These are phyloP conservation scores for Mucuna pruriens DNA, from an alignment of 306 rosid genomes.

Conservation along the genomic window DNA sequence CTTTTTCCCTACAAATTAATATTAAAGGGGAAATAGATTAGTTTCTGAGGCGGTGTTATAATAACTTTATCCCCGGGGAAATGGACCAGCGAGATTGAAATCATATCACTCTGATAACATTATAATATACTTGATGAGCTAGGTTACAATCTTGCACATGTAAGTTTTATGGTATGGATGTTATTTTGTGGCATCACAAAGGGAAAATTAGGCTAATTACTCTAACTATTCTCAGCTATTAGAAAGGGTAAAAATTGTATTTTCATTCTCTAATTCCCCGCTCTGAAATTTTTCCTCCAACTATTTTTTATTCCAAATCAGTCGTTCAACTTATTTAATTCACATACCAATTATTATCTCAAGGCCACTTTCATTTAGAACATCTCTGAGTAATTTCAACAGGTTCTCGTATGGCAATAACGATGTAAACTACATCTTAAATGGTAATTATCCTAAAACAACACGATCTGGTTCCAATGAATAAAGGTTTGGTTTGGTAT, in stretches of 20 bases:
- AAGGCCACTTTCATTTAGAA: background rate
- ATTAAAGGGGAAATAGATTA: background rate
- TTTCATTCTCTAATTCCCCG: background rate
- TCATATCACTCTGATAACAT: background rate
- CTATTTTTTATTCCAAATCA: background rate
- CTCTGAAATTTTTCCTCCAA: background rate
- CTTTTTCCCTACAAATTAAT: background rate
- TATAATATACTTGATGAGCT: background rate
- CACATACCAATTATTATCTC: background rate
- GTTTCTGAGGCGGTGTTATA: background rate
- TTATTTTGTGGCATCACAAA: background rate
- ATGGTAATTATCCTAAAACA: background rate
- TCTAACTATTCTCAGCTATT: background rate
- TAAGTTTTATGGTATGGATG: slow-evolving; percentile 4
- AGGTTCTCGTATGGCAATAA: background rate
- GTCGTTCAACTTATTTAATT: background rate
- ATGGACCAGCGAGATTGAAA: slow-evolving; percentile 11
- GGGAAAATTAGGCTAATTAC: background rate
- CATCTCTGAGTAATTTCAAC: background rate
- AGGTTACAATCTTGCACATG: background rate
- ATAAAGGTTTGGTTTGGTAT: background rate
- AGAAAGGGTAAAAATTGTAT: background rate
- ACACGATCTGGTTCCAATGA: background rate
- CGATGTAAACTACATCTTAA: background rate
- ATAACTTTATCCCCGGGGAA: background rate